phyloP scores from a whole-genome alignment of 208 protist species.

The Acanthamoeba sp. region DNA sequence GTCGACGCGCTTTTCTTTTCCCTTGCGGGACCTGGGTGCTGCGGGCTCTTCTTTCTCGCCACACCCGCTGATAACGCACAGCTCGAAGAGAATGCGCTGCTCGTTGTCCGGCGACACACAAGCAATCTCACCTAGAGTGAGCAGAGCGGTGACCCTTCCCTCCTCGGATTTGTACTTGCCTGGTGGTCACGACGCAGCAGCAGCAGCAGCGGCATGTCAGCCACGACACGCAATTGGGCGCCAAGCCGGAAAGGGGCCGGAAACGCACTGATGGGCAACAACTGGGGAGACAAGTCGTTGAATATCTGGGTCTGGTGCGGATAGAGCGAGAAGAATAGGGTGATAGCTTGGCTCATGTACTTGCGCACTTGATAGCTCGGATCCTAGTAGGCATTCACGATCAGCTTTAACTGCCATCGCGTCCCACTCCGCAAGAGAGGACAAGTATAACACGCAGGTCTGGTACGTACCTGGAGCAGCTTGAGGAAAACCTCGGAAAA shows the following conservation, averaged over 20 bases:
- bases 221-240: too few relatives aligned
- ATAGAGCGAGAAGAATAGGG: constrained; percentile 66
- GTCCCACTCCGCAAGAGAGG: background rate
- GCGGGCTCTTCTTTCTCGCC: too few relatives aligned
- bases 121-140: constrained; percentile 64
- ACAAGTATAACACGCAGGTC: background rate
- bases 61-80: constrained; percentile 46
- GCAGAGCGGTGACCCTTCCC: constrained; percentile 35
- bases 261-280: constrained; percentile 69
- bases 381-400: too few relatives aligned
- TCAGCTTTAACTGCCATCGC: too few relatives aligned
- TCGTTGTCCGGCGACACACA: constrained; percentile 63
- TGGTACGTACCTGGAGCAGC: background rate
- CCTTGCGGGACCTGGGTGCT: background rate
- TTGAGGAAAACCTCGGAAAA: constrained; percentile 41
- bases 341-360: constrained; percentile 71
- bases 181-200: background rate
- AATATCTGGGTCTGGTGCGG: constrained; percentile 35
- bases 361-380: constrained; percentile 65
- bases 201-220: too few relatives aligned
- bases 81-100: constrained; percentile 64
- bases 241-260: background rate
- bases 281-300: constrained; percentile 1
- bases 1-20: background rate
- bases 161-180: constrained; percentile 62